These are phyloP conservation scores for Fusarium paranaense DNA, from an alignment of 2,329 filamentous ascomycete genomes.

Conservation along the genomic window DNA sequence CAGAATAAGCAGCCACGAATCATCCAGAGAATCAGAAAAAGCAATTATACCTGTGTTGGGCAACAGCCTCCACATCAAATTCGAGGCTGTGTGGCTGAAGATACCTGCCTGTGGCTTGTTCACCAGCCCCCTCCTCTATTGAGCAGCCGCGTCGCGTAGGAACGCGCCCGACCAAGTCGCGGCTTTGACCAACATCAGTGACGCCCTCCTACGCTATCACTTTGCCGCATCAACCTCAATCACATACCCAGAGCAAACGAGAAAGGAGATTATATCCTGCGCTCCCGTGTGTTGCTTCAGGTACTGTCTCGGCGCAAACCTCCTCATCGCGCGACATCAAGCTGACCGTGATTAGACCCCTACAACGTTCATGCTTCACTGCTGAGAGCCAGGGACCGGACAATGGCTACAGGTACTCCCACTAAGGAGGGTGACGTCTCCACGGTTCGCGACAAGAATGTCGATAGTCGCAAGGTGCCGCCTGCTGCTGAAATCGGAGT, in stretches of 20 bases:
- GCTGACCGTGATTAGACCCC: slow-evolving; percentile 30
- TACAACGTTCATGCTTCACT: slow-evolving; percentile 41
- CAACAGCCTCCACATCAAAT: neutral
- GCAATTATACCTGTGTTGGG: neutral
- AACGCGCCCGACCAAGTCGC: neutral
- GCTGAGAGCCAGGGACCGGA: slow-evolving; percentile 9
- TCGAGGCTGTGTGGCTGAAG: neutral
- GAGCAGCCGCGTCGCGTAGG: neutral
- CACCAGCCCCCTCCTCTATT: neutral
- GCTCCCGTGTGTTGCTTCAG: neutral
- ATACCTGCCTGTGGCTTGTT: neutral
- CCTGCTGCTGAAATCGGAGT: neutral
- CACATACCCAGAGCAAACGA: neutral
- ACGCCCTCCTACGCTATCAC: neutral
- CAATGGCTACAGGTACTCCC: slow-evolving; percentile 20
- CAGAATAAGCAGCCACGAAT: neutral
- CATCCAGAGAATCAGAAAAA: neutral
- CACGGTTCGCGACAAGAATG: slow-evolving; percentile 21
- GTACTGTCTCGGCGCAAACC: neutral
- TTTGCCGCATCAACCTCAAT: neutral
- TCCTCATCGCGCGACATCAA: neutral
- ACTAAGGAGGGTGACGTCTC: slow-evolving; percentile 25
- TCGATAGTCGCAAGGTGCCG: slow-evolving; percentile 14
- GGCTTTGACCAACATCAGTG: neutral
- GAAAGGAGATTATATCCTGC: neutral